These are phyloP conservation scores for Pythium folliculosum DNA, from an alignment of 352 stramenopile genomes.

Conservation along the genomic window DNA sequence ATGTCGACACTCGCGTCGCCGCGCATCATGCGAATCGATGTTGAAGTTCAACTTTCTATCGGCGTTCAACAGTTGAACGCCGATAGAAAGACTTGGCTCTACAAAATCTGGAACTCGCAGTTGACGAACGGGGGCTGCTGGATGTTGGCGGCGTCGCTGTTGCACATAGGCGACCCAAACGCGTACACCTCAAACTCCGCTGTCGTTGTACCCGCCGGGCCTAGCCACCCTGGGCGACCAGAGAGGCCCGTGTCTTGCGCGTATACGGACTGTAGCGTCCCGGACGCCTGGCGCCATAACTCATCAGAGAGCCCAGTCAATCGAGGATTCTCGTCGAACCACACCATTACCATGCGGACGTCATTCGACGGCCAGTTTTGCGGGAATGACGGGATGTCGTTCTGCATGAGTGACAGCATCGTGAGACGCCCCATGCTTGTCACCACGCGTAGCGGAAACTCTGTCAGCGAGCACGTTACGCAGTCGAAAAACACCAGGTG, in stretches of 20 bases:
- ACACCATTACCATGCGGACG: conserved; percentile 2
- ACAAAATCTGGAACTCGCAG: conserved; percentile 7
- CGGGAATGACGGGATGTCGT: conserved; percentile 1
- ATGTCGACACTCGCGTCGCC: background rate
- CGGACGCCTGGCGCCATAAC: background rate
- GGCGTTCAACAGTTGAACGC: no score
- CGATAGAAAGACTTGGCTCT: background rate
- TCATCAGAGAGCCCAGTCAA: background rate
- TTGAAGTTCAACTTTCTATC: no score
- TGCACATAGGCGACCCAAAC: conserved; percentile 7
- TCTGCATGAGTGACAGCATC: conserved; percentile 14
- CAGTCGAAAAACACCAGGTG: conserved; percentile 22
- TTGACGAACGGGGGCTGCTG: background rate
- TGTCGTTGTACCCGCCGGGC: background rate
- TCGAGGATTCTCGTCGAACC: conserved; percentile 11
- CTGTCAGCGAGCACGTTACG: background rate
- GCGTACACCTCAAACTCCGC: background rate
- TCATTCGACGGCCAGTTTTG: background rate
- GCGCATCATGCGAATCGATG: background rate
- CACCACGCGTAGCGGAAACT: conserved; percentile 1
- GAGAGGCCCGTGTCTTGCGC: background rate
- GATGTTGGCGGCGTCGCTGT: background rate
- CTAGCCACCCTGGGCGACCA: background rate
- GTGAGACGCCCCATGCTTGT: background rate
- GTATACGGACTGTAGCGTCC: conserved; percentile 2